Percentiles rank a stretch among this genome's conserved stretches.
phyloP scores from a whole-genome alignment of 2,329 filamentous ascomycete species.

The Ophiosphaerella herpotricha region DNA sequence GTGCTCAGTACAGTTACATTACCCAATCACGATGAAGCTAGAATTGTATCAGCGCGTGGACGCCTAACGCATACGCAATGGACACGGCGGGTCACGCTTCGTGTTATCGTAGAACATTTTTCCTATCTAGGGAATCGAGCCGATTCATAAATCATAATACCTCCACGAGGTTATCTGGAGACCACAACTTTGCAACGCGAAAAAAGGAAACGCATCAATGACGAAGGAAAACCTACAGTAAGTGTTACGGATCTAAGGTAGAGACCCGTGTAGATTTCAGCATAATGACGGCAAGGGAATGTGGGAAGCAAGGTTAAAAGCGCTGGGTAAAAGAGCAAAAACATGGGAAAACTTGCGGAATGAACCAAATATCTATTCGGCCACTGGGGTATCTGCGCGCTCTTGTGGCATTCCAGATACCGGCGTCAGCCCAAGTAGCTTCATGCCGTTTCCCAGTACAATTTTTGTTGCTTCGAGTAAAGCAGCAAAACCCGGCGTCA shows the following conservation, averaged over 20 bases:
- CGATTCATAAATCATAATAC: neutral
- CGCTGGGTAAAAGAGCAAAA: neutral
- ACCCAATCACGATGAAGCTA: neutral
- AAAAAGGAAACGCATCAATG: neutral
- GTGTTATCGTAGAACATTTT: neutral
- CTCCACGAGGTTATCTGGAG: neutral
- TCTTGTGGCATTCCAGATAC: constrained; percentile 13
- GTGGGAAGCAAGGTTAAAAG: neutral
- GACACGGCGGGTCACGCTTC: no score
- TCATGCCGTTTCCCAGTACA: constrained; percentile 39
- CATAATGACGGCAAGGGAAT: no score
- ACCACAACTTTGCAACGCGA: neutral
- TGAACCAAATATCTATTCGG: neutral
- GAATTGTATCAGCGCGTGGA: neutral
- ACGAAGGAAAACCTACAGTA: no score
- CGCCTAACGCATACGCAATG: neutral
- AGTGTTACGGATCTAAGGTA: no score
- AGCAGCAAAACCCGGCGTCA: constrained; percentile 23
- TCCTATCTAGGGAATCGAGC: neutral
- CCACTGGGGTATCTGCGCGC: constrained; percentile 34
- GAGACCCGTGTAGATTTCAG: no score
- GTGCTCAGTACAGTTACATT: no score
- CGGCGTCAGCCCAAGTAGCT: constrained; percentile 31
- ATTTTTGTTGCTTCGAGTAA: constrained; percentile 34
- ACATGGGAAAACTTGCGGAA: neutral